A percentile compares a stretch with the other conserved stretches of the same genome.
Evolutionary conservation across 441 rosid species (phyloP).

Genomic region (Populus hybrid): DNA sequence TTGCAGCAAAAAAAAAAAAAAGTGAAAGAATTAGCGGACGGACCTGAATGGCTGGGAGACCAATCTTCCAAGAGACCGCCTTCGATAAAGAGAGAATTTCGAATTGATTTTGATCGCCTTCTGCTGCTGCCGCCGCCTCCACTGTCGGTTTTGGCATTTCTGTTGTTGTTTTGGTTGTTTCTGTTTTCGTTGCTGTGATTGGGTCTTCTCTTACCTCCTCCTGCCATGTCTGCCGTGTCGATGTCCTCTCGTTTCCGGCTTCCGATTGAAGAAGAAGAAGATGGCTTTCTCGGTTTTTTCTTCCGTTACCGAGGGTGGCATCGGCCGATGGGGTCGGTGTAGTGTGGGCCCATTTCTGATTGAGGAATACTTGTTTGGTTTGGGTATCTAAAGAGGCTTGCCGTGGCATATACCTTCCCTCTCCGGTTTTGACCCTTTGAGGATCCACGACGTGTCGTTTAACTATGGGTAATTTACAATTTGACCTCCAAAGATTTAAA

Average conservation of each 20-base stretch:
- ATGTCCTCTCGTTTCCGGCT: background rate
- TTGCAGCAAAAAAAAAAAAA: background rate
- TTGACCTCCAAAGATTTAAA: background rate
- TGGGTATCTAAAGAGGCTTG: background rate
- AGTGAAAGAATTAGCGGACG: conserved; percentile 2
- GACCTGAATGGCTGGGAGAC: conserved; percentile 12
- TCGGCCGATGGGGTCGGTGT: background rate
- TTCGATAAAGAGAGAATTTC: conserved; percentile 34
- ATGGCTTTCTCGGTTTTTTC: background rate
- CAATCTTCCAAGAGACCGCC: conserved; percentile 39
- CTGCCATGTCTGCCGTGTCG: conserved; percentile 40
- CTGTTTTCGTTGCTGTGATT: conserved; percentile 21
- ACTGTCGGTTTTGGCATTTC: conserved; percentile 12
- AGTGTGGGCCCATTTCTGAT: background rate
- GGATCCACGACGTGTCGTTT: background rate
- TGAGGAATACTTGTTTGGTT: background rate
- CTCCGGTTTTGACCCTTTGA: background rate
- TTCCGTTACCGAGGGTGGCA: background rate
- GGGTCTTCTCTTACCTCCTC: conserved; percentile 55
- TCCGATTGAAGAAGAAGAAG: background rate
- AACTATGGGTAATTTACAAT: background rate
- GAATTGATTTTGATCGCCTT: conserved; percentile 12
- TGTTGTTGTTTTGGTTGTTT: conserved; percentile 1
- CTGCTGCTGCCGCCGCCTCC: background rate
- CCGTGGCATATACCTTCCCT: background rate